A percentile compares a stretch with the other conserved stretches of the same genome.
These are phyloP conservation scores for Harringtonia lauricola DNA, from an alignment of 2,329 filamentous ascomycete genomes.

Conservation along the genomic window DNA sequence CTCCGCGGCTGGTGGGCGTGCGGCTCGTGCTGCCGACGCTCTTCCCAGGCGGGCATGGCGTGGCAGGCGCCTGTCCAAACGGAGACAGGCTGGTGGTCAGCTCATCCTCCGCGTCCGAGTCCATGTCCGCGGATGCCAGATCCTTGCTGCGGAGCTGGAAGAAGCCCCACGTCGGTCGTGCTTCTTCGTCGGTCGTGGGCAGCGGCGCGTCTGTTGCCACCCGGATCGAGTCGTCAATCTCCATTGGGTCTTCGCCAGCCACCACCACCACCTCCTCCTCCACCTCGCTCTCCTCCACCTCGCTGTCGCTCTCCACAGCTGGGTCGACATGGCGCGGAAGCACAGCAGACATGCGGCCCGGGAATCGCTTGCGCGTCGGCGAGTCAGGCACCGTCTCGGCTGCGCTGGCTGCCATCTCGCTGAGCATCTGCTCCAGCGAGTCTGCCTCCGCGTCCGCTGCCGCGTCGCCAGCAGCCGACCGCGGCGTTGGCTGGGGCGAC, in stretches of 20 bases:
- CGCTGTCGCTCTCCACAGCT: conserved; percentile 1
- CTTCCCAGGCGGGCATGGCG: conserved; percentile 26
- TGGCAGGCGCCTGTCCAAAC: conserved; percentile 24
- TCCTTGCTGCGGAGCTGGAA: conserved; percentile 38
- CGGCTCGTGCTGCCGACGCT: conserved; percentile 12
- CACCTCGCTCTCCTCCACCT: neutral
- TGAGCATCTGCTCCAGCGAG: conserved; percentile 10
- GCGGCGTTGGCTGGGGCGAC: conserved; percentile 4
- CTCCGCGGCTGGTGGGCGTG: conserved; percentile 4
- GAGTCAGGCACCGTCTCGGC: conserved; percentile 14
- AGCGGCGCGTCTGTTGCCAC: neutral
- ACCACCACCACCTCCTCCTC: neutral
- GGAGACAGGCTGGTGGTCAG: conserved; percentile 17
- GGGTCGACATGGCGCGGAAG: conserved; percentile 21
- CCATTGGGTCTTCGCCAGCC: conserved; percentile 12
- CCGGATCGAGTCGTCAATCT: conserved; percentile 17
- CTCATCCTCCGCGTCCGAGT: conserved; percentile 48
- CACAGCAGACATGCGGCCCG: conserved; percentile 26
- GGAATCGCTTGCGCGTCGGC: conserved; percentile 19
- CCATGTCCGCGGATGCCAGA: conserved; percentile 34
- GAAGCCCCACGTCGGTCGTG: conserved; percentile 16
- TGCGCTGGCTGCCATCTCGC: conserved; percentile 10
- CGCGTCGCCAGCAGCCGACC: conserved; percentile 18
- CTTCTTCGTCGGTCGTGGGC: too few relatives aligned
- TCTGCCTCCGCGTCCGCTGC: conserved; percentile 7